phyloP scores from a whole-genome alignment of 768 basidiomycete species.

The Rossbeevera mucosa region DNA sequence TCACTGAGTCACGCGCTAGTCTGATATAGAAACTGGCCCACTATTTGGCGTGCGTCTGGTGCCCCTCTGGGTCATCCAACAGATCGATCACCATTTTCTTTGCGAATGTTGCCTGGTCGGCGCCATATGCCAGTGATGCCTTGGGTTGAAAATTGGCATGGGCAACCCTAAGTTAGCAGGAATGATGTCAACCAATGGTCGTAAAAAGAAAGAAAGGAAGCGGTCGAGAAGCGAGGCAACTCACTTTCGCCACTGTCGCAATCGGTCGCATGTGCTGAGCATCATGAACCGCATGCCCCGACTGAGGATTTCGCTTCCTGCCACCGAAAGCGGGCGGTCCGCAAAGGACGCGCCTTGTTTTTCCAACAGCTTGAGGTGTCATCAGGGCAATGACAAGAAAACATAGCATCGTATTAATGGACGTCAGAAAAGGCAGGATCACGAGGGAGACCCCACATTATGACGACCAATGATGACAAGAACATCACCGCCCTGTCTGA shows the following conservation, averaged over 20 bases:
- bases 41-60: conserved; percentile 24
- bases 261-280: conserved; percentile 49
- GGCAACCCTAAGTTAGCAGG: conserved; percentile 41
- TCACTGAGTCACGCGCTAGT: not conserved
- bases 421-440: not conserved
- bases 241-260: conserved; percentile 55
- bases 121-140: conserved; percentile 41
- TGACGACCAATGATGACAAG: conserved; percentile 25
- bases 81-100: conserved; percentile 20
- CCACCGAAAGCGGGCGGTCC: conserved; percentile 49
- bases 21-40: conserved; percentile 29
- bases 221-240: not conserved
- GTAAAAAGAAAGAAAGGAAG: not conserved
- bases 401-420: not conserved
- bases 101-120: conserved; percentile 40
- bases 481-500: conserved; percentile 22
- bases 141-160: conserved; percentile 52
- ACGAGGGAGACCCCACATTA: conserved; percentile 3
- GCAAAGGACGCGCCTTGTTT: conserved; percentile 49
- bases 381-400: not conserved
- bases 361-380: conserved; percentile 48
- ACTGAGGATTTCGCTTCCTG: conserved; percentile 53
- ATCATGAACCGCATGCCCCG: conserved; percentile 56
- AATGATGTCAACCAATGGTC: not conserved
- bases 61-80: conserved; percentile 20